Base-by-base conservation (phyloP, 192 early-diverging fungal genomes). In the Umbelopsis sp. region DNA sequence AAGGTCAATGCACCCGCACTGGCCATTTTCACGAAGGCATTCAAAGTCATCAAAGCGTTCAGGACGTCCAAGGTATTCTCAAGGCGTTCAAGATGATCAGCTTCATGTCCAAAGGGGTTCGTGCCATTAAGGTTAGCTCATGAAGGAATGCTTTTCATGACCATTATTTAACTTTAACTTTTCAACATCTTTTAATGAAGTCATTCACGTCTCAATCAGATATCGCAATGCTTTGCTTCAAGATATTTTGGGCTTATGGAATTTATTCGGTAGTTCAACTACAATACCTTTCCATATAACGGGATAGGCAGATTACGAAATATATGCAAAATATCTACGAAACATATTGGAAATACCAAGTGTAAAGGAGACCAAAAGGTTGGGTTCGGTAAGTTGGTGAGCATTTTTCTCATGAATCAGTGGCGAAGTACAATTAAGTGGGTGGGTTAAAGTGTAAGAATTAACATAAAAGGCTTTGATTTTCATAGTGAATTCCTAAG, bases 261-360 rank as follows among this genome's bases (percentile, higher is more conserved):
- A 22, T 53, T 53, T 53, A 53, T 53, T 53, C 4, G 52, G 52
- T 53, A 53, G 52, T 53, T 53, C 52, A 53, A 53, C 52, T 53
- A 53, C 52, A 24, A 25, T 53, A 22, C 52, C 22, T 53, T 53
- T 26, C 52, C 26, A 25, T 22, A 53, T 26, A 12, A 53, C 22
- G 8, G 52, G 52, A 26, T 22, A 53, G 11, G 52, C 52, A 53
- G 22, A 53, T 53, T 53, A 53, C 12, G 25, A 53, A 53, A 53
- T 53, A 53, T 26, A 53, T 53, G 52, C 52, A 53, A 53, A 26
- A 53, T 53, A 53, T 53, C 52, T 53, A 53, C 52, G 52, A 53
- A 26, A 26, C 52, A 53, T 22, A 25, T 50, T 25, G 26, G 52
- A 26, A 53, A 53, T 53, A 53, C 22, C 38, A 41, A 41, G 38